Evolutionary conservation across 352 stramenopile genomes (phyloP), one percentile per base, ranked within the genome.

Genomic region (Aphanomyces cochlioides): DNA sequence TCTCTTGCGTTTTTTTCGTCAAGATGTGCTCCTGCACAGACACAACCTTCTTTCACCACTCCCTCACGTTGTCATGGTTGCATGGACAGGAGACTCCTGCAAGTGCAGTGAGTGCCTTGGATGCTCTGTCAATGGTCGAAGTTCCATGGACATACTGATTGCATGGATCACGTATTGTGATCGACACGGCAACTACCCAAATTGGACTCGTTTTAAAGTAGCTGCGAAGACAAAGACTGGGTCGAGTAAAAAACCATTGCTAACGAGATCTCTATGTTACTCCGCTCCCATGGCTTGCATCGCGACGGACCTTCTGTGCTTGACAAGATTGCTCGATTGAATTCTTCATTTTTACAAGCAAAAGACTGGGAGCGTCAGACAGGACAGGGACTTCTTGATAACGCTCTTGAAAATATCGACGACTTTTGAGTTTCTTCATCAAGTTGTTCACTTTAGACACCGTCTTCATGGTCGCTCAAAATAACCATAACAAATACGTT

Each of bases 291-390:
- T 15, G 43, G 43, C 43, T 48, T 8, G 8, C 8, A 15, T 15
- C 43, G 43, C 15, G 43, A 48, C 43, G 43, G 8, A 15, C 8
- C 43, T 48, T 48, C 43, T 15, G 15, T 48, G 8, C 8, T 48
- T 8, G 43, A 48, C 43, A n/a, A 48, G 43, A 48, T 48, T 15
- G 15, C 43, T 15, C 8, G 43, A 48, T 15, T 48, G 8, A 48
- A 8, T 15, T 8, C 43, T 8, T 48, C 43, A 15, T 48, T 48
- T 48, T 48, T 15, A n/a, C n/a, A n/a, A n/a, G n/a, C n/a, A n/a
- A 48, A 48, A 48, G 43, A 48, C 43, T 48, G 43, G 43, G 43
- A 48, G 43, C 43, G 43, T 15, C 43, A 48, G 43, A 48, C 43
- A 15, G 43, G 43, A 48, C 8, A 8, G 43, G 43, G 43, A n/a